phyloP scores from a whole-genome alignment of 2,329 filamentous ascomycete genomes.

The Alternaria alternata region DNA sequence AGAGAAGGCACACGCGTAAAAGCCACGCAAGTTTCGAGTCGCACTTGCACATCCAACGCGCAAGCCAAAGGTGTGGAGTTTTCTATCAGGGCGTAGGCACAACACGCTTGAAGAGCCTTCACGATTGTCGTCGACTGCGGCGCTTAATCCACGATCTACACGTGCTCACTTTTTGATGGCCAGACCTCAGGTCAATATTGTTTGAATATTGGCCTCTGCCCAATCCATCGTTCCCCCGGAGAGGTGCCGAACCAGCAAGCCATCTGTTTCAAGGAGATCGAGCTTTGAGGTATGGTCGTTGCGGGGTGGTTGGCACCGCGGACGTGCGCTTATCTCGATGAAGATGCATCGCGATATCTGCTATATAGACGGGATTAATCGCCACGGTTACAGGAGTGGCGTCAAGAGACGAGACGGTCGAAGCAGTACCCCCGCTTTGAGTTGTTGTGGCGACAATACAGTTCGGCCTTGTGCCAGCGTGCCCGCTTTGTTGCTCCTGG shows the following conservation, averaged over 20 bases:
- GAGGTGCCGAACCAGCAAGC: not conserved
- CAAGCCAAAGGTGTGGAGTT: not conserved
- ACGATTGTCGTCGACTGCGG: not conserved
- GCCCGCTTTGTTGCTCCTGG: conserved; percentile 7
- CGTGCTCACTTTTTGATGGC: not conserved
- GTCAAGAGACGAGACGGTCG: not conserved
- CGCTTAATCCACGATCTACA: not conserved
- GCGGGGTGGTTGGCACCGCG: not conserved
- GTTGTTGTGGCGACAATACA: not conserved
- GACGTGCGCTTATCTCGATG: not conserved
- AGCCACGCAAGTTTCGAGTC: conserved; percentile 7
- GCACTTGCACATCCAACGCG: conserved; percentile 1
- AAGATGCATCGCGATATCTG: not conserved
- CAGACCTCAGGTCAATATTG: not conserved
- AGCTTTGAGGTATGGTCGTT: not conserved
- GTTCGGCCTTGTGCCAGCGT: not conserved
- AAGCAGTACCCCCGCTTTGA: not conserved
- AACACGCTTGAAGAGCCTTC: not conserved
- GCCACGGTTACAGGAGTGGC: not conserved
- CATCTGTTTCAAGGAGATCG: not conserved
- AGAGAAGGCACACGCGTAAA: conserved; percentile 7
- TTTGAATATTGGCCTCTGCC: not conserved
- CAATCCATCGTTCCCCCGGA: not conserved
- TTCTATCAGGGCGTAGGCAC: not conserved
- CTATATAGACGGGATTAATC: not conserved